phyloP scores from a whole-genome alignment of 2,329 filamentous ascomycete species.

The Podosphaera leucotricha region DNA sequence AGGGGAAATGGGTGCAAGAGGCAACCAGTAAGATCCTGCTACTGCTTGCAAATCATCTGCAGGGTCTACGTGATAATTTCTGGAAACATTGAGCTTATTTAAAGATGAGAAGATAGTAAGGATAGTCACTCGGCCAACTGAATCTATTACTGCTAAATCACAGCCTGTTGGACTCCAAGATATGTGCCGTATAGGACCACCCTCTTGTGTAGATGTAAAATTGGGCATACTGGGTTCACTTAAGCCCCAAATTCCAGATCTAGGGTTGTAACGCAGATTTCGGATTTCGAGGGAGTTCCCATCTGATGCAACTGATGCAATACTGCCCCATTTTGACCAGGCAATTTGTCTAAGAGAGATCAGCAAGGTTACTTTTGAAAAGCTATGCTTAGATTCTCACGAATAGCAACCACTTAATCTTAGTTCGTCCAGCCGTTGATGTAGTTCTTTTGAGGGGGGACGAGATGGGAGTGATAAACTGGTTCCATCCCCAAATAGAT shows the following conservation, averaged over 20 bases:
- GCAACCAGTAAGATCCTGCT: conserved; percentile 71
- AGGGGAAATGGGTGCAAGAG: conserved; percentile 10
- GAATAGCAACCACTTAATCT: conserved; percentile 56
- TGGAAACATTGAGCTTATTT: conserved; percentile 42
- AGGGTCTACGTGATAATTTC: conserved; percentile 36
- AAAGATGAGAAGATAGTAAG: conserved; percentile 47
- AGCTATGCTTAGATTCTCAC: conserved; percentile 31
- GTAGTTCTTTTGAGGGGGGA: conserved; percentile 39
- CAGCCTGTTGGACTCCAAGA: conserved; percentile 53
- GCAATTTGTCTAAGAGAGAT: conserved; percentile 40
- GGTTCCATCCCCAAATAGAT: conserved; percentile 52
- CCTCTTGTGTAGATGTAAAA: conserved; percentile 34
- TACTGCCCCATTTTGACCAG: conserved; percentile 73
- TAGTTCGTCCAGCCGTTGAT: conserved; percentile 53
- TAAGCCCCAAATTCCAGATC: conserved; percentile 51
- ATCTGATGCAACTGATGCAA: conserved; percentile 57
- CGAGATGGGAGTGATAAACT: conserved; percentile 29
- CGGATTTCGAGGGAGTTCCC: conserved; percentile 47
- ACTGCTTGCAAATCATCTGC: conserved; percentile 54
- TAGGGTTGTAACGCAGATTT: conserved; percentile 43
- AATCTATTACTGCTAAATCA: conserved; percentile 67
- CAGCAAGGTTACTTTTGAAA: neutral
- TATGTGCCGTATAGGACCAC: conserved; percentile 52
- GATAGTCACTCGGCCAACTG: conserved; percentile 53
- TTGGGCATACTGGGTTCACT: conserved; percentile 44